Evolutionary conservation across 495 filamentous ascomycete species (phyloP).

Genomic region (Lophiostoma macrostomum): DNA sequence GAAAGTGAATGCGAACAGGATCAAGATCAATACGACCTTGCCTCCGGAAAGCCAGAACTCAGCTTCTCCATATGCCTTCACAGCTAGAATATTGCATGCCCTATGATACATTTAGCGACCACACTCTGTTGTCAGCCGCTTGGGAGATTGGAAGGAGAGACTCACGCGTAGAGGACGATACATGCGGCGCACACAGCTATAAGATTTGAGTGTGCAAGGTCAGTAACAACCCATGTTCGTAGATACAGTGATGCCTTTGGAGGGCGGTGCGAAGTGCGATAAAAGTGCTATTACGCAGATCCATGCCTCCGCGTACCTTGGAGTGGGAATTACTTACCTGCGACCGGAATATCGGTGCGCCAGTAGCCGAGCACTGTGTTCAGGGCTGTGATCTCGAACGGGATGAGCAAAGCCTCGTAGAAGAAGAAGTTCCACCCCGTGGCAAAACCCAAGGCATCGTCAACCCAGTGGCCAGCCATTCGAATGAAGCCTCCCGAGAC

Average conservation of each 20-base stretch:
- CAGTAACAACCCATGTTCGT: too few relatives aligned
- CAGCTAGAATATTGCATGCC: conserved; percentile 46
- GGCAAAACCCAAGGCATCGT: conserved; percentile 60
- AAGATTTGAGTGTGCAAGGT: too few relatives aligned
- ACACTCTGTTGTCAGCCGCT: neutral
- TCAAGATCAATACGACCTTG: conserved; percentile 49
- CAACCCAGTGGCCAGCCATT: conserved; percentile 49
- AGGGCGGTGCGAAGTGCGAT: too few relatives aligned
- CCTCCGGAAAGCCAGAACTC: conserved; percentile 52
- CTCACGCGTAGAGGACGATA: conserved; percentile 40
- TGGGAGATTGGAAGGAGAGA: conserved; percentile 2
- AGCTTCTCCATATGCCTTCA: conserved; percentile 47
- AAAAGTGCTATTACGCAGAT: too few relatives aligned
- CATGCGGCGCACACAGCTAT: conserved; percentile 43
- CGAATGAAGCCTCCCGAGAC: conserved; percentile 48
- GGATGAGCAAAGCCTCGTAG: conserved; percentile 54
- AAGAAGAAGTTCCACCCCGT: conserved; percentile 48
- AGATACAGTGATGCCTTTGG: too few relatives aligned
- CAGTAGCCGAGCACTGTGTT: conserved; percentile 50
- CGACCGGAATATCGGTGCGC: conserved; percentile 46
- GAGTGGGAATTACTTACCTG: too few relatives aligned
- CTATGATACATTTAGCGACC: conserved; percentile 27
- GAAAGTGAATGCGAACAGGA: conserved; percentile 49
- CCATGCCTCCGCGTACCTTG: too few relatives aligned
- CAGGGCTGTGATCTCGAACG: conserved; percentile 54